Percentiles rank a stretch among this genome's conserved stretches.
Conservation (phyloP, 148 eudicot species). For the Suaeda aralocaspica region DNA sequence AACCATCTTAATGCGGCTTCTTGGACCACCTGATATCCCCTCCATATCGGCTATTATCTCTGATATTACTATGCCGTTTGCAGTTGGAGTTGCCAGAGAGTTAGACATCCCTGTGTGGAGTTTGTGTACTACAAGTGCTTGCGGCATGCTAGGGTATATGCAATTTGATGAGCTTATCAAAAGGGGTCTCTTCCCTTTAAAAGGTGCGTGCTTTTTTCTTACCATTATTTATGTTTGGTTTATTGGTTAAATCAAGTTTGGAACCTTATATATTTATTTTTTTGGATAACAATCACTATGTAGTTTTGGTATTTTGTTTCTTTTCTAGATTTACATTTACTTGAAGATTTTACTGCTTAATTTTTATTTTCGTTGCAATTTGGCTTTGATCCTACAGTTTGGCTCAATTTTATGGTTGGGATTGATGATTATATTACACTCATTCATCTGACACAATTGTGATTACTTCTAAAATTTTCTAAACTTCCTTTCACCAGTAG, state of each 20-base stretch:
- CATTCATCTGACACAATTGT: too few relatives aligned
- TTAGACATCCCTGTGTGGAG: slow-evolving; percentile 22
- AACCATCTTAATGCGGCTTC: slow-evolving; percentile 24
- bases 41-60: slow-evolving; percentile 23
- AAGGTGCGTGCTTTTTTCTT: slow-evolving; percentile 22
- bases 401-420: too few relatives aligned
- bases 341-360: too few relatives aligned
- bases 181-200: slow-evolving; percentile 24
- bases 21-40: slow-evolving; percentile 9
- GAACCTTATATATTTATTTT: too few relatives aligned
- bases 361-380: too few relatives aligned
- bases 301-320: too few relatives aligned
- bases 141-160: slow-evolving; percentile 29
- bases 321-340: too few relatives aligned
- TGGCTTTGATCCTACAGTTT: too few relatives aligned
- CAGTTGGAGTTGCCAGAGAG: slow-evolving; percentile 28
- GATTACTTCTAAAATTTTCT: too few relatives aligned
- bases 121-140: slow-evolving; percentile 34
- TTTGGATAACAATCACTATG: too few relatives aligned
- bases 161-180: slow-evolving; percentile 21
- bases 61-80: slow-evolving; percentile 27
- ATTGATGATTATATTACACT: too few relatives aligned
- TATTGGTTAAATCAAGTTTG: background rate
- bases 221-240: background rate
- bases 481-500: too few relatives aligned